Evolutionary conservation across 169 alveolate species (phyloP).

Genomic region (Babesia caballi): DNA sequence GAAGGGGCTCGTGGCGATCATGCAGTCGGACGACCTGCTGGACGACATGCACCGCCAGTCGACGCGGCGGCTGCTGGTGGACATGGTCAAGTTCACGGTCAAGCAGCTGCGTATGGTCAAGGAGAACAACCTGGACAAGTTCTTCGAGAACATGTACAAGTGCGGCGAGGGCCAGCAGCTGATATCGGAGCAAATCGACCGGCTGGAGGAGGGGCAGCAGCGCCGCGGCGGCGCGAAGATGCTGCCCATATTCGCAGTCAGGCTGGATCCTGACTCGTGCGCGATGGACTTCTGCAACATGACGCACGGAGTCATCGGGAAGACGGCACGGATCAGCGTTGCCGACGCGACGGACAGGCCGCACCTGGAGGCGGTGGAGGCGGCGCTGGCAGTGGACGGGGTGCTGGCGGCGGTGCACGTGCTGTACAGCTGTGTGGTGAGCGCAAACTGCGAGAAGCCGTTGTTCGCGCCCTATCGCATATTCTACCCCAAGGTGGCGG

Average conservation of each 20-base stretch:
- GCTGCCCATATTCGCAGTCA: constrained; percentile 12
- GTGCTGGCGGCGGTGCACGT: constrained; percentile 21
- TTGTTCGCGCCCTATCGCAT: constrained; percentile 19
- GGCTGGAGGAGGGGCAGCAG: not conserved
- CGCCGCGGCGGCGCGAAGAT: not conserved
- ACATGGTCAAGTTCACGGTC: not conserved
- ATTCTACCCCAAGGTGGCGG: constrained; percentile 25
- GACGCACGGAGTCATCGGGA: constrained; percentile 17
- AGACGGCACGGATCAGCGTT: not conserved
- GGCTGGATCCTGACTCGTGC: not conserved
- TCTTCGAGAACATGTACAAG: constrained; percentile 17
- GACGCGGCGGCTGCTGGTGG: not conserved
- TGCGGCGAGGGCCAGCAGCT: constrained; percentile 38
- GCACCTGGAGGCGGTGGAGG: constrained; percentile 14
- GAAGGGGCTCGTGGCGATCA: constrained; percentile 1
- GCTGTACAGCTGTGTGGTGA: constrained; percentile 8
- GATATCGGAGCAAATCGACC: constrained; percentile 25
- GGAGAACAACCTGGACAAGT: not conserved
- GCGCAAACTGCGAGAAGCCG: not conserved
- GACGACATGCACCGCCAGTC: constrained; percentile 9
- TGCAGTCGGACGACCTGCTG: constrained; percentile 38
- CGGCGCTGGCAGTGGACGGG: constrained; percentile 12
- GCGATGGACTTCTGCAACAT: constrained; percentile 32
- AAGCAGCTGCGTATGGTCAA: not conserved
- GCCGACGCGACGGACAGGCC: constrained; percentile 17